Evolutionary conservation across 306 rosid genomes (phyloP), one percentile per base, ranked within the genome.

Genomic region (Rosa rugosa): DNA sequence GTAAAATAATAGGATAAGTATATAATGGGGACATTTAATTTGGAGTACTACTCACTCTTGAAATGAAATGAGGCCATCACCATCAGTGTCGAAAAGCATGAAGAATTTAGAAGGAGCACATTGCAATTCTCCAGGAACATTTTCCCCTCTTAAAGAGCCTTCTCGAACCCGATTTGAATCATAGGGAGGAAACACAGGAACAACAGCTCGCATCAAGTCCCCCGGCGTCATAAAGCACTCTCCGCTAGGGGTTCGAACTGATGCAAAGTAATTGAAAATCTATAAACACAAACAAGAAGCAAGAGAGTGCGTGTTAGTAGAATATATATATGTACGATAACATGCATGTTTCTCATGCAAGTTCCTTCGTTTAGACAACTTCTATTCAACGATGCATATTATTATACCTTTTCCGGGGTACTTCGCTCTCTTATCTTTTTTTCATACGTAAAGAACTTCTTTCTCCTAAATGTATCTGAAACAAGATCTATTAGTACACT

Each of bases 41-140:
- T 51, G 7, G 27, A 14, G 75, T 31, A 27, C 60, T 25, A 73
- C 96, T 80, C 70, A 91, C 96, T 94, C 98, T 1, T 84, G 22
- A 65, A 90, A 94, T 66, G 97, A 91, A 72, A 94, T 89, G 69
- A 89, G 96, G n/a, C 98, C 97, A 75, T 94, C 98, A 49, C 51
- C 86, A 63, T 94, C 82, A 3, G 90, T 90, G 88, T 94, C 98
- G 44, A 91, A 94, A 57, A 94, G 97, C 97, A 91, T 87, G 71
- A 91, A 94, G 59, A 91, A 90, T 0, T 87, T 23, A 3, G 98
- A 91, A 84, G 96, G 87, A 34, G 75, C 79, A 51, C 91, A 91
- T 3, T 72, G 82, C 51, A 85, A 51, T 69, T 88, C 75, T 36
- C 90, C 89, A 1, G 95, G 86, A 66, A 77, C 77, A 81, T 85